Evolutionary conservation across 257 asterid genomes (phyloP), one percentile per base, ranked within the genome.

Genomic region (Rauvolfia tetraphylla): DNA sequence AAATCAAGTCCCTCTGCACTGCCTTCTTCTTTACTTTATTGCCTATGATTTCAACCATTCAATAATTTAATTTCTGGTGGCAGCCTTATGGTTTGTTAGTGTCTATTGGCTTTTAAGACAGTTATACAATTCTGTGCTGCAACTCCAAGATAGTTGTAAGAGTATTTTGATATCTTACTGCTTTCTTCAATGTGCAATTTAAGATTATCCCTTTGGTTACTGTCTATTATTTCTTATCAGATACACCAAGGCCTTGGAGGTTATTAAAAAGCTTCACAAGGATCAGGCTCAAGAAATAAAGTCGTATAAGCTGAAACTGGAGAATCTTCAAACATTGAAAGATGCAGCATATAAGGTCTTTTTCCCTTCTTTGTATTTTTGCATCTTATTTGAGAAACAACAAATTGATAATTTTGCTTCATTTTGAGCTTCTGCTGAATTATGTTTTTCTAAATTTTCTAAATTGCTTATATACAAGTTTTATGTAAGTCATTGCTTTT

Each of bases 161-260:
- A 56, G 51, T 2, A 18, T 29, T 29, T 14, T 27, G 42, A 23
- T 5, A 46, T 46, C 51, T 27, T 44, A 14, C 22, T 57, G 12
- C 11, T 61, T 46, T 3, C 67, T 29, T 57, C 39, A n/a, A 39
- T 68, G 46, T 54, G 18, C 53, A 68, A 23, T n/a, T 10, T 44
- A 13, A 69, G 61, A 38, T 49, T 63, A 78, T 59, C 49, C 12
- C 27, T 5, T 53, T 29, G 23, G 39, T 58, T 72, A 31, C 54
- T n/a, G 44, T 76, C 83, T 76, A 18, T 65, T 70, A 71, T 76
- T 54, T 76, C 79, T 79, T 69, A 41, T 65, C 79, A 95, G 99
- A 90, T 95, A 95, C 84, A 95, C 99, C 41, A 95, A 92, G 89
- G 99, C 99, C 46, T 83, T 95, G 82, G 99, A 92, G 90, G 98